Conservation (phyloP, 257 asterid species). For the Dorcoceras hygrometricum region DNA sequence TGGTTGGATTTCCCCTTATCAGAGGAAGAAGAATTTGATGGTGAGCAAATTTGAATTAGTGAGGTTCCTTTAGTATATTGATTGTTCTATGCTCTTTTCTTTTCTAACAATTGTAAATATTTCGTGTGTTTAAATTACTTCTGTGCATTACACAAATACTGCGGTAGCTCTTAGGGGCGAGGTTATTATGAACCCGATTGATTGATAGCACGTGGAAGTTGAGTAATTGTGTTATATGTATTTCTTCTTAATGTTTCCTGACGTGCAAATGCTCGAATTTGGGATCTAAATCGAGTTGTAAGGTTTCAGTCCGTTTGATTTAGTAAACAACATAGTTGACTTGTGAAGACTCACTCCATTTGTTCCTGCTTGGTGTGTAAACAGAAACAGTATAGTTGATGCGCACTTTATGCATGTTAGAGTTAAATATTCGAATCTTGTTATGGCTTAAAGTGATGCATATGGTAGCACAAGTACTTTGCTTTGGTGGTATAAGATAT, state of each 20-base stretch:
- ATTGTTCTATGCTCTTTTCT: background rate
- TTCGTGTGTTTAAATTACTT: no score
- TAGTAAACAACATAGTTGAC: no score
- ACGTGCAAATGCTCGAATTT: background rate
- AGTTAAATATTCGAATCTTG: background rate
- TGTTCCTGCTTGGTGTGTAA: background rate
- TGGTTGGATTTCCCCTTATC: slow-evolving; percentile 94
- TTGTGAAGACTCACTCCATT: background rate
- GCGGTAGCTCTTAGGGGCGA: background rate
- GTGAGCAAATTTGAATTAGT: slow-evolving; percentile 33
- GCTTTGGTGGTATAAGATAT: background rate
- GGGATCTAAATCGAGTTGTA: background rate
- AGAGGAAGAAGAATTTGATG: slow-evolving; percentile 86
- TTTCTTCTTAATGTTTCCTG: background rate
- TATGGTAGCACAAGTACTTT: background rate
- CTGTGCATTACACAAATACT: background rate
- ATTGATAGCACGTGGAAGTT: background rate
- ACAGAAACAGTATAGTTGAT: background rate
- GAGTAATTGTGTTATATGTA: background rate
- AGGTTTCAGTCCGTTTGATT: no score
- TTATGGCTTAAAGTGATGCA: background rate
- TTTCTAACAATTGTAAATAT: background rate
- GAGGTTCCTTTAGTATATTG: background rate
- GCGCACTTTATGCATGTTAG: background rate
- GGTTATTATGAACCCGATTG: background rate